Percentiles rank a stretch among this genome's conserved stretches.
phyloP scores from a whole-genome alignment of 1,284 basidiomycete genomes.

The Cerioporus squamosus region DNA sequence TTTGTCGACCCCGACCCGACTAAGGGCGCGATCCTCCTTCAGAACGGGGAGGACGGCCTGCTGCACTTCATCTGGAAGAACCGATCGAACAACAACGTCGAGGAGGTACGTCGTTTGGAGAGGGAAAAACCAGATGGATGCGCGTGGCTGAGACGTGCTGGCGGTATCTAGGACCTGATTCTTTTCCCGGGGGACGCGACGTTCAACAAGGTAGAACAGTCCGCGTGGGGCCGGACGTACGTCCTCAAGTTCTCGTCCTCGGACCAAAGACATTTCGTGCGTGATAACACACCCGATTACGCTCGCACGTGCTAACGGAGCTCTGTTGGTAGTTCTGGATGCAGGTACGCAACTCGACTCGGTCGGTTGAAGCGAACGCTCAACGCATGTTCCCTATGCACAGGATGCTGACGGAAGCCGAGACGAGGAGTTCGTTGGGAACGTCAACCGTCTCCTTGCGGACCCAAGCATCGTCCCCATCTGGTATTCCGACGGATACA shows the following conservation, averaged over 20 bases:
- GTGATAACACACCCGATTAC: constrained; percentile 34
- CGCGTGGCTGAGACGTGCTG: no score
- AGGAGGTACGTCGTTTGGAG: constrained; percentile 55
- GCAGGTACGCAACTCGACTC: constrained; percentile 54
- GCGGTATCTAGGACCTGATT: constrained; percentile 63
- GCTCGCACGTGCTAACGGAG: constrained; percentile 8
- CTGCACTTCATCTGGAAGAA: constrained; percentile 82
- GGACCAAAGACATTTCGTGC: constrained; percentile 78
- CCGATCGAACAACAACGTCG: constrained; percentile 56
- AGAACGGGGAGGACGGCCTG: constrained; percentile 72
- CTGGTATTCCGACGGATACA: constrained; percentile 50
- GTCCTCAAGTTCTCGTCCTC: constrained; percentile 84
- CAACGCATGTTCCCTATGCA: background rate
- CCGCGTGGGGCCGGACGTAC: constrained; percentile 65
- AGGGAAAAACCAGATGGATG: no score
- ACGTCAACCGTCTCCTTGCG: constrained; percentile 69
- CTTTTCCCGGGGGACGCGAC: constrained; percentile 80
- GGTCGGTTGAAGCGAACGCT: background rate
- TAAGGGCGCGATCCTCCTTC: constrained; percentile 73
- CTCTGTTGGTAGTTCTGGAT: constrained; percentile 69
- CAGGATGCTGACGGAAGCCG: constrained; percentile 71
- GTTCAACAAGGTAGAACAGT: constrained; percentile 69
- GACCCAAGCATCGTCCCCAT: constrained; percentile 63
- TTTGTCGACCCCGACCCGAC: constrained; percentile 65
- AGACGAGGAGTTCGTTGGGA: constrained; percentile 71